These are phyloP conservation scores for Thraustochytrium sp. DNA, from an alignment of 352 stramenopile species.

Conservation along the genomic window DNA sequence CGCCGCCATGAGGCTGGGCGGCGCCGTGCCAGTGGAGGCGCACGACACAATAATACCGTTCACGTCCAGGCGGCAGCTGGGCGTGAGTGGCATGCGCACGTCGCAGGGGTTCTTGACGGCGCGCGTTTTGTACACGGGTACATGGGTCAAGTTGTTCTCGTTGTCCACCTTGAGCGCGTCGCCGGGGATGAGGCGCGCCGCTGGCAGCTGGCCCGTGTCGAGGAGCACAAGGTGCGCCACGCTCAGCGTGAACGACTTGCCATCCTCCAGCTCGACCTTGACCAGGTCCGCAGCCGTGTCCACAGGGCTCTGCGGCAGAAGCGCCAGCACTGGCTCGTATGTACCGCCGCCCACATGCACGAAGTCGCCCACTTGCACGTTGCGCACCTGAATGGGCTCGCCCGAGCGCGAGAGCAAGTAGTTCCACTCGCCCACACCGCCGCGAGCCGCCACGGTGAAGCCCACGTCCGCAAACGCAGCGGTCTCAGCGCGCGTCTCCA, in stretches of 20 bases:
- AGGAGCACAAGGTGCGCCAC: not conserved
- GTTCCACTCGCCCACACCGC: not conserved
- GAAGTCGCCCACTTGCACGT: not conserved
- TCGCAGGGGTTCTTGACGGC: not conserved
- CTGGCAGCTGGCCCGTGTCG: not conserved
- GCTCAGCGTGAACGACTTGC: not conserved
- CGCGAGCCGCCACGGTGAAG: not conserved
- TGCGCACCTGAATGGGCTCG: not conserved
- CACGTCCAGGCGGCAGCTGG: not conserved
- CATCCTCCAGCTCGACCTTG: not conserved
- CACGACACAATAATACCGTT: conserved; percentile 1
- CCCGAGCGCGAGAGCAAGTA: not conserved
- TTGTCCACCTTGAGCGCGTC: not conserved
- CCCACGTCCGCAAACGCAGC: not conserved
- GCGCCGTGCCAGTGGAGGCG: not conserved
- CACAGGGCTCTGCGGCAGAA: not conserved
- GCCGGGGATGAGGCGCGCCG: not conserved
- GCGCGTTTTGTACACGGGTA: not conserved
- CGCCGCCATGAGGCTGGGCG: not conserved
- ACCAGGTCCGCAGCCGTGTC: not conserved
- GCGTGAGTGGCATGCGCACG: not conserved
- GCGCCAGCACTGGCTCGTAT: not conserved
- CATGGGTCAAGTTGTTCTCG: not conserved
- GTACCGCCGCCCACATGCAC: not conserved
- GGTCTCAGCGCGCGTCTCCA: too few relatives aligned